Evolutionary conservation across 257 asterid genomes (phyloP).

Genomic region (Capsicum pubescens): DNA sequence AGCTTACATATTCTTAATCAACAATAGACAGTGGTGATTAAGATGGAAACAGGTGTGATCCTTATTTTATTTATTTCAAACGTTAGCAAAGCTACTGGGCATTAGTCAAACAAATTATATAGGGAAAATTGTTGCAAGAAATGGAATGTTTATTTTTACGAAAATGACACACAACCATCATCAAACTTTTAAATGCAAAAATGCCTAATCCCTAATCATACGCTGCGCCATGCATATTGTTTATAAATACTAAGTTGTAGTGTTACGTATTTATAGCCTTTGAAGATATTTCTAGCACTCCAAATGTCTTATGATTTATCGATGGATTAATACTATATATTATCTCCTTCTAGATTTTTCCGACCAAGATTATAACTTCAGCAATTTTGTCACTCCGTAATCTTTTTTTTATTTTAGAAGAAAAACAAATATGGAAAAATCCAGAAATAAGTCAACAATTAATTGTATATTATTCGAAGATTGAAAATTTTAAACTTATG

Average conservation of each 20-base stretch:
- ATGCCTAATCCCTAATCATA: neutral
- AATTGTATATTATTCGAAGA: neutral
- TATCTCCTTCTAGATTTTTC: neutral
- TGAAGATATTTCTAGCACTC: neutral
- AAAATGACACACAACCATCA: neutral
- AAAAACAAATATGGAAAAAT: neutral
- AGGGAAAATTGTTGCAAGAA: neutral
- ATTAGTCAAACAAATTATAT: neutral
- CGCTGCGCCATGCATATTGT: constrained; percentile 11
- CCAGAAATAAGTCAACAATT: neutral
- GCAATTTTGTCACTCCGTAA: neutral
- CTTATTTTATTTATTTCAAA: neutral
- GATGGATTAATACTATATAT: neutral
- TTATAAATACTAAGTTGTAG: neutral
- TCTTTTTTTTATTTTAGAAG: neutral
- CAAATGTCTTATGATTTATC: constrained; percentile 5
- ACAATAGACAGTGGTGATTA: neutral
- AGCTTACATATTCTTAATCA: constrained; percentile 17
- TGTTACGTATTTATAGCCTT: neutral
- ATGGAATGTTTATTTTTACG: neutral
- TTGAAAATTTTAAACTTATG: neutral
- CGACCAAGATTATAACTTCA: neutral
- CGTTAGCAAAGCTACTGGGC: neutral
- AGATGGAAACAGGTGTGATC: neutral
- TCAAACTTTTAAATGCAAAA: constrained; percentile 10